Conservation (phyloP, 192 early-diverging fungal species). For the Rhizophagus prolifer region DNA sequence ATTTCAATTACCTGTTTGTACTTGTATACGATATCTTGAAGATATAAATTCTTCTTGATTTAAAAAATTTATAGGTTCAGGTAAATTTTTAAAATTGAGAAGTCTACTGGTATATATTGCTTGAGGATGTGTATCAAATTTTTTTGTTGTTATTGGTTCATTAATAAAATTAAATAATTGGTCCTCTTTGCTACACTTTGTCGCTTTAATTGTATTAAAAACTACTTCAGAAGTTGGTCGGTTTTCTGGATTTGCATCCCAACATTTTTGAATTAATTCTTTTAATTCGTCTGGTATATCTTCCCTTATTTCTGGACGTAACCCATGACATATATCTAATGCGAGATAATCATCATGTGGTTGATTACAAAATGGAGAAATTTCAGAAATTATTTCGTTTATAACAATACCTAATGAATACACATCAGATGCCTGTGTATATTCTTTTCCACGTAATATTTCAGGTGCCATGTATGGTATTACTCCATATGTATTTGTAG, state of each 20-base stretch:
- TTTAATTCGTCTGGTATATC: neutral
- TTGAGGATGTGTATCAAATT: too few species aligned
- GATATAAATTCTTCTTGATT: too few species aligned
- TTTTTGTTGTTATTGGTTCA: too few species aligned
- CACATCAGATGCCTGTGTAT: conserved; percentile 38
- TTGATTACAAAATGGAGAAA: conserved; percentile 30
- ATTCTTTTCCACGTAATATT: conserved; percentile 30
- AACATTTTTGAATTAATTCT: neutral
- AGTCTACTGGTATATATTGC: too few species aligned
- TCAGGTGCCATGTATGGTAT: conserved; percentile 44
- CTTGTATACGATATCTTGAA: too few species aligned
- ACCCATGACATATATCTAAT: neutral
- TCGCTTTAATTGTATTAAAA: neutral
- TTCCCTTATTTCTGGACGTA: neutral
- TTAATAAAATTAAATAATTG: too few species aligned
- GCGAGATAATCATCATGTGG: neutral
- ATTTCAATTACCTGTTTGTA: too few species aligned
- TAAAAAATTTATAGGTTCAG: too few species aligned
- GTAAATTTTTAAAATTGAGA: too few species aligned
- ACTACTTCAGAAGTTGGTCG: neutral
- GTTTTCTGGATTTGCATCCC: neutral
- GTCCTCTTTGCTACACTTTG: too few species aligned
- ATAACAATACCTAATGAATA: conserved; percentile 43
- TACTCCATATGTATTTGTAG: conserved; percentile 15
- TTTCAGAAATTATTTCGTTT: conserved; percentile 38